Evolutionary conservation across 2,329 filamentous ascomycete genomes (phyloP).

Genomic region (Aspergillus sp.): DNA sequence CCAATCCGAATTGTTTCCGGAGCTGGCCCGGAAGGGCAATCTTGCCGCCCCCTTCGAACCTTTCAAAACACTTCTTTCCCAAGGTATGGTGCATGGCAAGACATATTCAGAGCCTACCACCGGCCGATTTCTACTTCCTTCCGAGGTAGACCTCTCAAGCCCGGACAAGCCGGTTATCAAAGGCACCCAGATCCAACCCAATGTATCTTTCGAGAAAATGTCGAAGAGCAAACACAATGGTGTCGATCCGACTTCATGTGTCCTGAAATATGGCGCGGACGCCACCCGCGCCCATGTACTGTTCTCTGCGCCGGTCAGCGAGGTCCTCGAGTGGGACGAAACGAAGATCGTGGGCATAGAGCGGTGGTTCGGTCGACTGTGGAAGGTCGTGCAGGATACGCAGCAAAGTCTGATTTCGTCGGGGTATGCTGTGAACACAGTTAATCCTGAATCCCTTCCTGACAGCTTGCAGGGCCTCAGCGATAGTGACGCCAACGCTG

Average conservation of each 20-base stretch:
- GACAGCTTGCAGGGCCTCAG: slow-evolving; percentile 31
- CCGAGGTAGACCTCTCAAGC: slow-evolving; percentile 67
- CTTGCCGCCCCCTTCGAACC: slow-evolving; percentile 61
- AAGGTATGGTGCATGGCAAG: slow-evolving; percentile 91
- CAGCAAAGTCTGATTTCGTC: slow-evolving; percentile 24
- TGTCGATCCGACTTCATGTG: slow-evolving; percentile 74
- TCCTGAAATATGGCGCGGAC: slow-evolving; percentile 75
- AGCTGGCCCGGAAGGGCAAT: slow-evolving; percentile 35
- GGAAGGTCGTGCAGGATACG: slow-evolving; percentile 54
- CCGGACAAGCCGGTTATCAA: slow-evolving; percentile 60
- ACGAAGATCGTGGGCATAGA: slow-evolving; percentile 77
- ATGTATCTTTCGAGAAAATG: slow-evolving; percentile 82
- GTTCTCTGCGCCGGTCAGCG: slow-evolving; percentile 81
- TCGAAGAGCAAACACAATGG: slow-evolving; percentile 94
- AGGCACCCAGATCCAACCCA: slow-evolving; percentile 58
- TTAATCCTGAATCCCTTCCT: slow-evolving; percentile 26
- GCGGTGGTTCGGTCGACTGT: slow-evolving; percentile 72
- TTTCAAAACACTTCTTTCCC: slow-evolving; percentile 77
- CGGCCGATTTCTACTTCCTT: slow-evolving; percentile 73
- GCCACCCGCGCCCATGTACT: slow-evolving; percentile 82
- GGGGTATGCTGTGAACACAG: slow-evolving; percentile 22
- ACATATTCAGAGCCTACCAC: slow-evolving; percentile 74
- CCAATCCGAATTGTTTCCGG: slow-evolving; percentile 44
- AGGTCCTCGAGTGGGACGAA: slow-evolving; percentile 86
- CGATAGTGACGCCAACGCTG: slow-evolving; percentile 48